Percentiles rank a stretch among this genome's conserved stretches.
phyloP scores from a whole-genome alignment of 2,329 filamentous ascomycete genomes.

The Monilinia laxa region DNA sequence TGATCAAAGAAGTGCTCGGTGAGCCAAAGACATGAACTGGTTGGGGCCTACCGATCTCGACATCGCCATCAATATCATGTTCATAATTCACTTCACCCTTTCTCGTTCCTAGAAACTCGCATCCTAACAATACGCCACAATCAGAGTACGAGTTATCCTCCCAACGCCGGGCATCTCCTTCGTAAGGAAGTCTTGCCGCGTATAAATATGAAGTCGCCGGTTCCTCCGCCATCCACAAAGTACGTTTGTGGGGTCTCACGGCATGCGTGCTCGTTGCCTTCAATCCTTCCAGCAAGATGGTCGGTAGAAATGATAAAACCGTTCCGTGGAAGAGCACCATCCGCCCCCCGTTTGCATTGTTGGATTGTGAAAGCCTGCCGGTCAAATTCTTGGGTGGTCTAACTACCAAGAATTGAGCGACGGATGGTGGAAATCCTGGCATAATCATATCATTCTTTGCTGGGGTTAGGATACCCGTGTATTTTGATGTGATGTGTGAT shows the following conservation, averaged over 20 bases:
- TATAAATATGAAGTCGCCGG: neutral
- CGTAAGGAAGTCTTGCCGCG: neutral
- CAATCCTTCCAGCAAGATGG: neutral
- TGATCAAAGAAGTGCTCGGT: neutral
- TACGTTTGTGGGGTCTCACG: neutral
- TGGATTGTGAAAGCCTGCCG: neutral
- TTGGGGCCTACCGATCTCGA: neutral
- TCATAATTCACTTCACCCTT: neutral
- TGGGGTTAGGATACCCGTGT: neutral
- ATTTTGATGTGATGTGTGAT: neutral
- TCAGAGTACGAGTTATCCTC: neutral
- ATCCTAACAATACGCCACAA: neutral
- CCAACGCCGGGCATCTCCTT: neutral
- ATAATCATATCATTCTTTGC: neutral
- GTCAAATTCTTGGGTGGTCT: neutral
- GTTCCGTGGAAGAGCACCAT: neutral
- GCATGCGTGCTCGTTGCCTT: neutral
- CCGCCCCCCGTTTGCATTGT: neutral
- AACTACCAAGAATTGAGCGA: neutral
- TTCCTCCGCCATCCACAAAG: neutral
- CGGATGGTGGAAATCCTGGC: neutral
- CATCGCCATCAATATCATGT: neutral
- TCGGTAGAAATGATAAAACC: neutral
- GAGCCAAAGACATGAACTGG: neutral
- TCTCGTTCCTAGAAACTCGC: neutral